Evolutionary conservation across 768 basidiomycete species (phyloP).

Genomic region (Leccinum longicurvipes): DNA sequence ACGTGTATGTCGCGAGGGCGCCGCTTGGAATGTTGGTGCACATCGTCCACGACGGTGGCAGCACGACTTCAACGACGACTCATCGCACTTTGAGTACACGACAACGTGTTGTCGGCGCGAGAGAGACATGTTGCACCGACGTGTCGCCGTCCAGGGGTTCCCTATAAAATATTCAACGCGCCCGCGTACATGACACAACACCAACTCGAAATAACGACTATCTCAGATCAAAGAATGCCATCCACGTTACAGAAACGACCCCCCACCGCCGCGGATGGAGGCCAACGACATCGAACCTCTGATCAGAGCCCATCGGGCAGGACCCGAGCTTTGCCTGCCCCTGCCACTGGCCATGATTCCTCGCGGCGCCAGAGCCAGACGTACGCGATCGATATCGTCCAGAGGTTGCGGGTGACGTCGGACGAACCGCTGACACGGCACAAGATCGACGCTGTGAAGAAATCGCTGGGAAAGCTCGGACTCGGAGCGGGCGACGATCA

Average conservation of each 20-base stretch:
- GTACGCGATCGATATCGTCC: slow-evolving; percentile 31
- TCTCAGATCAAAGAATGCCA: slow-evolving; percentile 12
- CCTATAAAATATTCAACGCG: slow-evolving; percentile 22
- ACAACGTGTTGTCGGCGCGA: slow-evolving; percentile 17
- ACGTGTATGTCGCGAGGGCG: slow-evolving; percentile 26
- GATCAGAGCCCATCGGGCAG: slow-evolving; percentile 10
- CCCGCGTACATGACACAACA: neutral
- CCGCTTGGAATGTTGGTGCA: slow-evolving; percentile 7
- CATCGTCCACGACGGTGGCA: slow-evolving; percentile 1
- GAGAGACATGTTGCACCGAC: slow-evolving; percentile 19
- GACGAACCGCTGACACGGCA: slow-evolving; percentile 24
- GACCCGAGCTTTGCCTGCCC: neutral
- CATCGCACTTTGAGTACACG: slow-evolving; percentile 15
- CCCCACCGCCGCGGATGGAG: neutral
- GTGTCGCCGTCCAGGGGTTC: slow-evolving; percentile 3
- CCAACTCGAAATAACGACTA: neutral
- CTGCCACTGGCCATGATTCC: neutral
- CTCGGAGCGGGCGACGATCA: slow-evolving; percentile 20
- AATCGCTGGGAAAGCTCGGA: slow-evolving; percentile 22
- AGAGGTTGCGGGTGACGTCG: slow-evolving; percentile 29
- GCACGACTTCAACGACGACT: slow-evolving; percentile 12
- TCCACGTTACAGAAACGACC: slow-evolving; percentile 19
- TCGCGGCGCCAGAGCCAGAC: slow-evolving; percentile 10
- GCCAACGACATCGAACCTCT: neutral
- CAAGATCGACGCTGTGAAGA: slow-evolving; percentile 31